A percentile compares a stretch with the other conserved stretches of the same genome.
These are phyloP conservation scores for Metschnikowia reukaufii DNA, from an alignment of 805 yeast species.

Conservation along the genomic window DNA sequence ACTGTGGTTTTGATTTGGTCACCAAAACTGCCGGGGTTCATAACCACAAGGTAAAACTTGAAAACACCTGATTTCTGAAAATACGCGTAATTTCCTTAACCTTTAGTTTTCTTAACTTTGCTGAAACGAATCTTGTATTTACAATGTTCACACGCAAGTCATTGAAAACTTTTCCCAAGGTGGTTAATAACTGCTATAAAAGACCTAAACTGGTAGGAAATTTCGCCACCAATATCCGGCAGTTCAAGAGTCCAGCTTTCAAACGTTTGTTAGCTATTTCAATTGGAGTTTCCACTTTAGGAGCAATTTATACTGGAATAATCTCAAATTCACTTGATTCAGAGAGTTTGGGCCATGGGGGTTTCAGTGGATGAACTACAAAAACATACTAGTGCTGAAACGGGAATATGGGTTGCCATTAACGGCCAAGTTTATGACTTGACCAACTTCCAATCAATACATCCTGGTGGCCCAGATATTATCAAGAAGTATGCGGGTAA, in stretches of 20 bases:
- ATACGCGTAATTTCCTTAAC: too few relatives aligned
- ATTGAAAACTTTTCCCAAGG: background rate
- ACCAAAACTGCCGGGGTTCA: too few relatives aligned
- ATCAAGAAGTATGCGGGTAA: conserved; percentile 44
- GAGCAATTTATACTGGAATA: background rate
- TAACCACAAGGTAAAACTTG: too few relatives aligned
- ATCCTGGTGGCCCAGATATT: conserved; percentile 51
- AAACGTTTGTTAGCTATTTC: background rate
- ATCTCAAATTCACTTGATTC: background rate
- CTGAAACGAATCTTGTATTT: too few relatives aligned
- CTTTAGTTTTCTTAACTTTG: too few relatives aligned
- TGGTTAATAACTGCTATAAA: background rate
- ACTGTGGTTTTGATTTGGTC: too few relatives aligned
- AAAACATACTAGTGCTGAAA: conserved; percentile 11
- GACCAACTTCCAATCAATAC: conserved; percentile 38
- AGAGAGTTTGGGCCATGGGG: conserved; percentile 13
- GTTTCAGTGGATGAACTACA: conserved; percentile 17
- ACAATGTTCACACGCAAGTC: too few relatives aligned
- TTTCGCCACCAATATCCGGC: too few relatives aligned
- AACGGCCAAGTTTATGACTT: conserved; percentile 37
- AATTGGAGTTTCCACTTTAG: background rate
- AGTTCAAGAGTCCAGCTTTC: too few relatives aligned
- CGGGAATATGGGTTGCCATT: conserved; percentile 33
- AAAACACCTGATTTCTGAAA: too few relatives aligned
- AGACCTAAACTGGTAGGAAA: background rate